Base-by-base conservation (phyloP, 1,284 basidiomycete genomes). In the Cutaneotrichosporon cyanovorans region DNA sequence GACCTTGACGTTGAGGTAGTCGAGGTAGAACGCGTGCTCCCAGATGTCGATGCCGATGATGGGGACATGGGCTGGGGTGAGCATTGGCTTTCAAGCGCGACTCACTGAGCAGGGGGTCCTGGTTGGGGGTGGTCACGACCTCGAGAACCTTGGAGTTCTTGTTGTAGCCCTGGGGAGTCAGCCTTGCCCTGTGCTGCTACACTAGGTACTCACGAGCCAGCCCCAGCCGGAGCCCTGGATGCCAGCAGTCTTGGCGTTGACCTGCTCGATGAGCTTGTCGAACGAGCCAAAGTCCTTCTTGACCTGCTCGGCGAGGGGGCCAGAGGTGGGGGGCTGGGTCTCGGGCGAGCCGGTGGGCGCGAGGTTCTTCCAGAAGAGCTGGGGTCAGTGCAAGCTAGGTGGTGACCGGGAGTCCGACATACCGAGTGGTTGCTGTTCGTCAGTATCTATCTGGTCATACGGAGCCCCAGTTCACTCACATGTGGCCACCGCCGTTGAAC, bases 221-320 rank as follows among this genome's bases (percentile, higher is more conserved):
- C 90, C 92, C 95, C 93, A 98, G 18, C 93, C 95, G 55, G 87
- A 91, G 38, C 93, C 95, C 74, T 99, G 93, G 58, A 99, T 85
- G 45, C 79, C 89, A 37, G 86, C 87, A n/a, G 93, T 92, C 57
- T 79, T 80, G 22, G 88, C 71, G 74, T 92, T 96, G 71, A 97
- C 80, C 57, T 79, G 78, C 54, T 85, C 84, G 69, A 80, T 82
- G 71, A 85, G 75, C 55, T 73, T 75, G 45, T 85, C 83, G 48
- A 96, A 73, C 12, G 82, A 82, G 45, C 90, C 91, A 71, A 92
- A 98, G 61, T 85, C 83, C 48, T 79, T 77, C 58, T 85, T 77
- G 69, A 98, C 81, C 40, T 87, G 85, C 43, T 80, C 73, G 74
- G 87, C 87, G 54, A 98, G 78, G 12, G 81, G 75, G 20, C 91